A percentile compares a stretch with the other conserved stretches of the same genome.
phyloP scores from a whole-genome alignment of 257 asterid species.

The Solanum paucissectum region DNA sequence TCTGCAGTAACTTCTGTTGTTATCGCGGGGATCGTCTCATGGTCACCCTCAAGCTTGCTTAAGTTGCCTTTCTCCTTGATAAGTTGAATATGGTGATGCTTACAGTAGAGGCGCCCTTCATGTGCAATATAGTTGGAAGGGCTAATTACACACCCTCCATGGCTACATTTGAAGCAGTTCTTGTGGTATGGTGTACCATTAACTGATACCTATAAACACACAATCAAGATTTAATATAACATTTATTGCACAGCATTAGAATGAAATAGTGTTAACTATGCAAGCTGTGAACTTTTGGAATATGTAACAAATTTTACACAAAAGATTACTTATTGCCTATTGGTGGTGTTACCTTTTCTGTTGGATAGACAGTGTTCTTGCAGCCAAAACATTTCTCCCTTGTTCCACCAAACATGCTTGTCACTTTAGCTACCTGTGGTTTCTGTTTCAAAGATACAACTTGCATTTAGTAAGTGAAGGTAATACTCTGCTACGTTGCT shows the following conservation, averaged over 20 bases:
- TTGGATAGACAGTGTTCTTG: conserved; percentile 71
- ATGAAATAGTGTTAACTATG: neutral
- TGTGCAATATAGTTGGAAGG: conserved; percentile 93
- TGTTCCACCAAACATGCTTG: conserved; percentile 80
- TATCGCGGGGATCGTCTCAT: conserved; percentile 20
- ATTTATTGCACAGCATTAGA: neutral
- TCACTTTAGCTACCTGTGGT: conserved; percentile 56
- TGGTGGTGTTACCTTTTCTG: conserved; percentile 60
- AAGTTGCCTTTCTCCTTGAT: conserved; percentile 97
- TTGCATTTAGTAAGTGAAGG: neutral
- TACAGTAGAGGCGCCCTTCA: conserved; percentile 91
- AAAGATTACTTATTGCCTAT: neutral
- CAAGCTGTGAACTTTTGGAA: neutral
- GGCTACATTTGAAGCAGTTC: conserved; percentile 90
- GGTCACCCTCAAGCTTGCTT: conserved; percentile 89
- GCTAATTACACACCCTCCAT: conserved; percentile 93
- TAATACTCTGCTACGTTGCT: neutral
- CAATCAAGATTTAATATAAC: neutral
- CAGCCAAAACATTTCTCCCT: conserved; percentile 80
- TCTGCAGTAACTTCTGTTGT: conserved; percentile 21
- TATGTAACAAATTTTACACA: neutral
- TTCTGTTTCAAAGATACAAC: conserved; percentile 27
- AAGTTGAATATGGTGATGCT: conserved; percentile 93
- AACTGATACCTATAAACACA: conserved; percentile 56
- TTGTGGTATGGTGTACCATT: conserved; percentile 82